These are phyloP conservation scores for Grosmannia serpens DNA, from an alignment of 2,329 filamentous ascomycete species.

Conservation along the genomic window DNA sequence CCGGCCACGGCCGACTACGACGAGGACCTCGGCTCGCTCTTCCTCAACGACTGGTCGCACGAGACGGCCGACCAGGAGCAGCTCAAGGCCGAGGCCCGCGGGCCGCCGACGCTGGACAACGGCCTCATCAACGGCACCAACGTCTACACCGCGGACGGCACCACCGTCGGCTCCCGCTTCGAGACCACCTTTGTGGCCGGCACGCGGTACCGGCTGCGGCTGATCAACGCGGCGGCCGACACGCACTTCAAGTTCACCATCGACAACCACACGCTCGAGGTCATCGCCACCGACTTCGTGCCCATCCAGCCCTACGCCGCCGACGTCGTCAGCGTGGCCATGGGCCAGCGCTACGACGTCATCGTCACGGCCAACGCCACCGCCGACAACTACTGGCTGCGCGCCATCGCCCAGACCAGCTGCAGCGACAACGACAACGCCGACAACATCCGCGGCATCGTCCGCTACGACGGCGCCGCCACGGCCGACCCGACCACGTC, in stretches of 20 bases:
- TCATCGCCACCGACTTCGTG: constrained; percentile 43
- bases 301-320: constrained; percentile 38
- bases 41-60: constrained; percentile 47
- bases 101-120: constrained; percentile 10
- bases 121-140: constrained; percentile 51
- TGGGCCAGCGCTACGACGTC: constrained; percentile 29
- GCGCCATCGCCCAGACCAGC: constrained; percentile 5
- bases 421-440: constrained; percentile 6
- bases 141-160: constrained; percentile 33
- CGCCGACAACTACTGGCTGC: constrained; percentile 7
- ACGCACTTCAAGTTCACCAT: constrained; percentile 41
- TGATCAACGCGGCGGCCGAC: constrained; percentile 39
- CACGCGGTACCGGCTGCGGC: constrained; percentile 34
- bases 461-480: constrained; percentile 8
- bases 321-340: constrained; percentile 32
- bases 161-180: constrained; percentile 31
- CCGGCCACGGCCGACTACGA: constrained; percentile 45
- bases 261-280: constrained; percentile 37
- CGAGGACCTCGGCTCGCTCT: constrained; percentile 44
- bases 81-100: constrained; percentile 15
- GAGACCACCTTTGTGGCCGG: constrained; percentile 36
- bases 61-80: constrained; percentile 37
- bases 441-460: constrained; percentile 8
- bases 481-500: constrained; percentile 6
- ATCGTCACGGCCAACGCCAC: constrained; percentile 14